These are phyloP conservation scores for Fraxinus americana DNA, from an alignment of 257 asterid species.

Conservation along the genomic window DNA sequence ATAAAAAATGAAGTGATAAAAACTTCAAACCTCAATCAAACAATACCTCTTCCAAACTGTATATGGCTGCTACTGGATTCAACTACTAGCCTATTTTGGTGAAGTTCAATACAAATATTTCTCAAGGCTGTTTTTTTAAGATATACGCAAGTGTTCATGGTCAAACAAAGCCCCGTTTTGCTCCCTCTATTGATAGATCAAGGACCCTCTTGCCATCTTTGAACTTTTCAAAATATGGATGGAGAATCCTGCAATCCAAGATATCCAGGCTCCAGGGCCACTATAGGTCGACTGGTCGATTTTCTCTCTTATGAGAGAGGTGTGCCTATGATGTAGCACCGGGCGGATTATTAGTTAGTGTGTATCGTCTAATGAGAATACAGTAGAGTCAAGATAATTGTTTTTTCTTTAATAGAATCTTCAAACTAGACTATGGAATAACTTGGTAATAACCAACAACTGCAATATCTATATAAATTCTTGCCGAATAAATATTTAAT, in stretches of 20 bases:
- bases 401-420: background rate
- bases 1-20: background rate
- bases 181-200: too few species aligned
- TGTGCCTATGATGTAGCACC: too few species aligned
- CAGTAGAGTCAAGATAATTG: background rate
- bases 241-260: too few species aligned
- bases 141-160: background rate
- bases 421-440: background rate
- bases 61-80: background rate
- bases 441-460: background rate
- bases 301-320: too few species aligned
- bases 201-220: too few species aligned
- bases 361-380: too few species aligned
- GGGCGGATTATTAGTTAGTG: too few species aligned
- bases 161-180: background rate
- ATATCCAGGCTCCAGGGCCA: too few species aligned
- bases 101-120: background rate
- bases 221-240: too few species aligned
- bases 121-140: background rate
- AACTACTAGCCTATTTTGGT: background rate
- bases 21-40: background rate
- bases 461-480: background rate
- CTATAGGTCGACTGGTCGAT: too few species aligned
- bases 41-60: background rate
- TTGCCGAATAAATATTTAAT: background rate